Percentiles rank a stretch among this genome's conserved stretches.
These are phyloP conservation scores for Boletus sp. DNA, from an alignment of 768 basidiomycete genomes.

Conservation along the genomic window DNA sequence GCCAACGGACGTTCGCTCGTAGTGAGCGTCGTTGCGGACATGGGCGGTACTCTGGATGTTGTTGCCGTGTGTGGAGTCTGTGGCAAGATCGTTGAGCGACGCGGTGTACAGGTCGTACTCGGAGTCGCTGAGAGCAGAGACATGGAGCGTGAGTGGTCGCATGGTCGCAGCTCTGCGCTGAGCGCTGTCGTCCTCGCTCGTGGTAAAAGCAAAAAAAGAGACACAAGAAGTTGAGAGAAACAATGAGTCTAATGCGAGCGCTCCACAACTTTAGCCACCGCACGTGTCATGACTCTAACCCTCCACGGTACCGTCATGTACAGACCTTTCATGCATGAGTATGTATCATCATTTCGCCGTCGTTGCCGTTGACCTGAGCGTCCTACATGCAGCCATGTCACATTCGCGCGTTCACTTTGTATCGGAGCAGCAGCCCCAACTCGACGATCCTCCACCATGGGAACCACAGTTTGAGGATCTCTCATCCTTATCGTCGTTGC, in stretches of 20 bases:
- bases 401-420: not conserved
- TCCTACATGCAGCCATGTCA: conserved; percentile 7
- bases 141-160: conserved; percentile 67
- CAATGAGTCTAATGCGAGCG: not conserved
- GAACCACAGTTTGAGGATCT: conserved; percentile 29
- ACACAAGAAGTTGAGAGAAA: not conserved
- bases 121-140: conserved; percentile 71
- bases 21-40: conserved; percentile 45
- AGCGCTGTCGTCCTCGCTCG: conserved; percentile 1
- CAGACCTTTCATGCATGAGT: too few relatives aligned
- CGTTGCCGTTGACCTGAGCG: too few relatives aligned
- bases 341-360: too few relatives aligned
- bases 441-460: conserved; percentile 25
- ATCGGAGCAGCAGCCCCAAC: too few relatives aligned
- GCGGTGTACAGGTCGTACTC: conserved; percentile 70
- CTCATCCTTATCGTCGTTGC: not conserved
- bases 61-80: conserved; percentile 32
- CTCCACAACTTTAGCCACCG: too few relatives aligned
- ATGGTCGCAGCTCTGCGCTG: conserved; percentile 28
- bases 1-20: conserved; percentile 53
- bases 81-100: conserved; percentile 52
- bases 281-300: too few relatives aligned
- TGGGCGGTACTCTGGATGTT: not conserved
- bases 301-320: too few relatives aligned
- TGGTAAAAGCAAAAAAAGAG: not conserved